Conservation (phyloP, 345 rosid genomes). For the Eucalyptus marginata region DNA sequence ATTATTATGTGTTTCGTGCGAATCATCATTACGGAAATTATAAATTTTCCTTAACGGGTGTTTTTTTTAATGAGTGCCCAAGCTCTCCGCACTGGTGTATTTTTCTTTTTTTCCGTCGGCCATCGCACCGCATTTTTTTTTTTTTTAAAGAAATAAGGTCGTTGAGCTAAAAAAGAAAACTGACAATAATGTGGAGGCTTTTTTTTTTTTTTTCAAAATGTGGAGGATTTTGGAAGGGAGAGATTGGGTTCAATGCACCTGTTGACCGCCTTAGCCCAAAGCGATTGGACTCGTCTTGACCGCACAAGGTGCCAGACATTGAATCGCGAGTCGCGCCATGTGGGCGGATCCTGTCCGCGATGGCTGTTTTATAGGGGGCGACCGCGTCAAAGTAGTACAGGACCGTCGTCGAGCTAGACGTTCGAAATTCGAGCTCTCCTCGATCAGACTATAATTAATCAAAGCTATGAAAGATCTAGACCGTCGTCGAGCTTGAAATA, state of each 20-base stretch:
- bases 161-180: background rate
- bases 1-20: too few species aligned
- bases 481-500: too few species aligned
- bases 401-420: accelerated
- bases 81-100: background rate
- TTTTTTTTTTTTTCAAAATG: too few species aligned
- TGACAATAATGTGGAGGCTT: background rate
- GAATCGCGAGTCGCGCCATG: background rate
- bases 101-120: background rate
- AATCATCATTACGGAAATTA: background rate
- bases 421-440: background rate
- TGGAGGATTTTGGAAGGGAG: background rate
- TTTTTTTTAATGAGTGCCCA: background rate
- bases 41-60: background rate
- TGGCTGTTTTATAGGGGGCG: background rate
- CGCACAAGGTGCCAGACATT: background rate
- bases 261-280: background rate
- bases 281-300: background rate
- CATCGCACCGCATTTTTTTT: background rate
- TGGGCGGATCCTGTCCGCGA: background rate
- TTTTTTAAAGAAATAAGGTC: background rate
- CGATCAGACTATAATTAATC: too few species aligned
- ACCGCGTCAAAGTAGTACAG: background rate
- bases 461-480: too few species aligned
- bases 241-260: background rate